Conservation (phyloP, 2,329 filamentous ascomycete genomes). For the Penicillium sp. region DNA sequence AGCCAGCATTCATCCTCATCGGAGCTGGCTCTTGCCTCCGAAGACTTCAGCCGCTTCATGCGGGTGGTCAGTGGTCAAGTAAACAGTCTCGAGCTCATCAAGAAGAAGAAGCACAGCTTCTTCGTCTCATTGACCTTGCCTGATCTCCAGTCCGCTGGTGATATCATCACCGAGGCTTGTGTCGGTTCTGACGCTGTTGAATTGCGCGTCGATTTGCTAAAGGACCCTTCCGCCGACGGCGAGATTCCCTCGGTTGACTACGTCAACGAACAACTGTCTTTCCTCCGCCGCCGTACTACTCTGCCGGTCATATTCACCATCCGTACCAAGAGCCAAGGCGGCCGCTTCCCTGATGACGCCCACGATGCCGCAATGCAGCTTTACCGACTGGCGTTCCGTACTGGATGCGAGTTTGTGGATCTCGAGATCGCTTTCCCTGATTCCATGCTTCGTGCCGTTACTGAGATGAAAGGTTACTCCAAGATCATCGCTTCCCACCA, state of each 20-base stretch:
- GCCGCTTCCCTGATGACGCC: constrained; percentile 75
- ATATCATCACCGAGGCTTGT: constrained; percentile 66
- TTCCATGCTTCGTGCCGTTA: constrained; percentile 65
- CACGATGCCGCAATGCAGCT: constrained; percentile 67
- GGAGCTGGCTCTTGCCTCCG: constrained; percentile 52
- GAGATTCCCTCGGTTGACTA: constrained; percentile 67
- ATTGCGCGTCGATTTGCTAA: constrained; percentile 83
- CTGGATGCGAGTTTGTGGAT: constrained; percentile 90
- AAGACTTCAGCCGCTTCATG: constrained; percentile 72
- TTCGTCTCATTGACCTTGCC: constrained; percentile 89
- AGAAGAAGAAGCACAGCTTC: constrained; percentile 70
- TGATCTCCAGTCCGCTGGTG: constrained; percentile 60
- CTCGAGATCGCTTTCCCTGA: constrained; percentile 84
- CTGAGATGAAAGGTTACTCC: constrained; percentile 66
- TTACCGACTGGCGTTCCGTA: constrained; percentile 72
- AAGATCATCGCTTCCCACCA: constrained; percentile 95
- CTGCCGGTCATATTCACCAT: constrained; percentile 91
- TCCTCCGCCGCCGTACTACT: constrained; percentile 67
- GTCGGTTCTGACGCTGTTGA: constrained; percentile 92
- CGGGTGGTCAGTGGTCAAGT: constrained; percentile 62
- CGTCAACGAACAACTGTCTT: constrained; percentile 74
- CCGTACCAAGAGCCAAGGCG: constrained; percentile 79
- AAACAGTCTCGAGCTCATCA: constrained; percentile 55
- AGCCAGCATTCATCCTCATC: constrained; percentile 62
- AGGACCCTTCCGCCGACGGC: constrained; percentile 60